Conservation (phyloP, 257 asterid genomes). For the Catharanthus roseus region DNA sequence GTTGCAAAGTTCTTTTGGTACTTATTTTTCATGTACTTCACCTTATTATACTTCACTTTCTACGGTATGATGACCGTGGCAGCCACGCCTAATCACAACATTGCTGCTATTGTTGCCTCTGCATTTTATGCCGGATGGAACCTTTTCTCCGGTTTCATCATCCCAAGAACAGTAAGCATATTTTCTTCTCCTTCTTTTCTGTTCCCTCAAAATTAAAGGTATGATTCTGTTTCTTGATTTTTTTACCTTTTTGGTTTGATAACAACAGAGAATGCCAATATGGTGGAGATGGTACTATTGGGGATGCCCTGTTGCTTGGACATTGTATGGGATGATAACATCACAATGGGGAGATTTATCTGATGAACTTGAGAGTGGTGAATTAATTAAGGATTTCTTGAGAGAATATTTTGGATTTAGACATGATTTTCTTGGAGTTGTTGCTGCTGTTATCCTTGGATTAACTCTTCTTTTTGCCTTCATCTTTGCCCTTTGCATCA, state of each 20-base stretch:
- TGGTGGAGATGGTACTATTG: constrained; percentile 96
- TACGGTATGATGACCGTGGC: constrained; percentile 80
- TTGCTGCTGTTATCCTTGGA: constrained; percentile 32
- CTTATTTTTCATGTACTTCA: constrained; percentile 49
- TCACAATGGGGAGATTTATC: constrained; percentile 59
- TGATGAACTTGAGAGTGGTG: constrained; percentile 3
- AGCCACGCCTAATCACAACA: constrained; percentile 60
- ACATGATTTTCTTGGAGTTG: constrained; percentile 46
- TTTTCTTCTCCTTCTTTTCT: too few relatives aligned
- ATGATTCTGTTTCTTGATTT: not conserved
- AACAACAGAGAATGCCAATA: constrained; percentile 54
- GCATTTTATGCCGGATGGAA: constrained; percentile 51
- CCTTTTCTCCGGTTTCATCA: constrained; percentile 63
- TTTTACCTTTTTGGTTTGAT: not conserved
- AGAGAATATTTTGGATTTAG: constrained; percentile 34
- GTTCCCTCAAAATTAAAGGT: not conserved
- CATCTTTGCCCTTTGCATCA: constrained; percentile 41
- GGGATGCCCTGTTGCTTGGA: constrained; percentile 54
- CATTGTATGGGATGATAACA: constrained; percentile 53
- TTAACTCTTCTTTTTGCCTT: constrained; percentile 35
- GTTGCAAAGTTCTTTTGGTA: constrained; percentile 68
- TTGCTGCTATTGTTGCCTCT: constrained; percentile 50
- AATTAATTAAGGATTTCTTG: constrained; percentile 39
- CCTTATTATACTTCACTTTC: constrained; percentile 58
- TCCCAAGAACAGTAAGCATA: constrained; percentile 76